Evolutionary conservation across 192 early-diverging fungal species (phyloP), one percentile per base, ranked within the genome.

Genomic region (Coemansia sp.): DNA sequence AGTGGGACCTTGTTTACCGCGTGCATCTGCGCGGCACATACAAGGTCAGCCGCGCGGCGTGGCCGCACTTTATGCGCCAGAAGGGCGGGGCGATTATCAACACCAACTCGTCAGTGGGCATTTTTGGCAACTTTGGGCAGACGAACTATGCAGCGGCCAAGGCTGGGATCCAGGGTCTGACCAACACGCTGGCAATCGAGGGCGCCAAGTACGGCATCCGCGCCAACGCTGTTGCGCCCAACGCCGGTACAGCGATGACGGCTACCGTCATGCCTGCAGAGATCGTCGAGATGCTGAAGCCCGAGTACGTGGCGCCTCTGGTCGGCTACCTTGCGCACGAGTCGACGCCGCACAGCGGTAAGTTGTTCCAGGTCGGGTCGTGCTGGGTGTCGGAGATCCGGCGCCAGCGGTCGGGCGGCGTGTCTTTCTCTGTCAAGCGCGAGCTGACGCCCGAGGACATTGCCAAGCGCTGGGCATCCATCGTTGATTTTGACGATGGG

Each of bases 181-280:
- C 88, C 72, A 89, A 89, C 79, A 92, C 93, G n/a, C 82, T 98
- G 59, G 94, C 95, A 40, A 66, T 93, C 5, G 96, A 98, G 82
- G 96, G 96, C 60, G 80, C 83, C 60, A 89, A 91, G 68, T 84
- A 88, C 74, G 95, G 95, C 75, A 98, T 98, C 78, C 76, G 94
- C 59, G 85, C 83, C 57, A 98, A 98, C 77, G 89, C 93, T 52
- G 95, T 98, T 81, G 96, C 95, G 29, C 96, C 96, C 61, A 98
- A 93, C 69, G 96, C 96, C 15, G 95, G 94, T 37, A 98, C 96
- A 4, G 83, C 88, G 41, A 98, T 98, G 96, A 97, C 95, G 7
- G 96, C 95, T 60, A 98, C 95, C 50, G 82, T 98, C 60, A 87
- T 98, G 87, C 94, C 95, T 10, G 91, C 92, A 28, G 96, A 98